phyloP scores from a whole-genome alignment of 306 rosid genomes.

The Crataegus laevigata region DNA sequence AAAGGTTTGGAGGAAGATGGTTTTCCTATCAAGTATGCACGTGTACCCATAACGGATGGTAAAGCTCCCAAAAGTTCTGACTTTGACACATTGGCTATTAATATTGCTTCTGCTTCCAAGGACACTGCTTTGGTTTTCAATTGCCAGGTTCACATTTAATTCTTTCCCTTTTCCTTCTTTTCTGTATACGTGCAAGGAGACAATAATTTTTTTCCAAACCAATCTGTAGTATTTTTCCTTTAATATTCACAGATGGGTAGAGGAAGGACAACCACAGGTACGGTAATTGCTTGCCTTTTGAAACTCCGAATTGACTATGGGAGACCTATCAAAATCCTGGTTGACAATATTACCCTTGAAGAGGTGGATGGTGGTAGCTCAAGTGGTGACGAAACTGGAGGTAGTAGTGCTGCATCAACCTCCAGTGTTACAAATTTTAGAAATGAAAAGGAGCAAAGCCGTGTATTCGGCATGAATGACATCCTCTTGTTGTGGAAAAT shows the following conservation, averaged over 20 bases:
- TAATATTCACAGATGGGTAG: slow-evolving; percentile 65
- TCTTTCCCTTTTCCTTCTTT: slow-evolving; percentile 10
- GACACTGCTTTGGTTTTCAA: slow-evolving; percentile 85
- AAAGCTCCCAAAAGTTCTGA: slow-evolving; percentile 94
- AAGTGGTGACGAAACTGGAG: slow-evolving; percentile 68
- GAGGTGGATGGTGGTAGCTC: slow-evolving; percentile 53
- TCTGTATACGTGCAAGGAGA: neutral
- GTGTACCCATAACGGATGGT: slow-evolving; percentile 90
- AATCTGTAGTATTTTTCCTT: neutral
- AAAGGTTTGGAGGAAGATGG: slow-evolving; percentile 64
- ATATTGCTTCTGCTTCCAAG: slow-evolving; percentile 70
- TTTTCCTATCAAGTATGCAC: slow-evolving; percentile 84
- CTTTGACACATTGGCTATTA: slow-evolving; percentile 59
- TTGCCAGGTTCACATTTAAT: slow-evolving; percentile 58
- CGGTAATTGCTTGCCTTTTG: slow-evolving; percentile 87
- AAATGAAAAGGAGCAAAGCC: slow-evolving; percentile 39
- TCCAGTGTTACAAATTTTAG: slow-evolving; percentile 25
- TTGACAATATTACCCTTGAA: slow-evolving; percentile 40
- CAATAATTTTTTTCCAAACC: neutral
- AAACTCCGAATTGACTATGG: slow-evolving; percentile 79
- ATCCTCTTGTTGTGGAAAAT: slow-evolving; percentile 85
- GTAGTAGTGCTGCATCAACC: slow-evolving; percentile 21
- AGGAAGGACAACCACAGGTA: slow-evolving; percentile 94
- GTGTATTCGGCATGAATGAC: slow-evolving; percentile 82
- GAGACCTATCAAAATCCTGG: slow-evolving; percentile 66